A percentile compares a stretch with the other conserved stretches of the same genome.
Conservation (phyloP, 768 basidiomycete genomes). For the Boletus pseudopeckii region DNA sequence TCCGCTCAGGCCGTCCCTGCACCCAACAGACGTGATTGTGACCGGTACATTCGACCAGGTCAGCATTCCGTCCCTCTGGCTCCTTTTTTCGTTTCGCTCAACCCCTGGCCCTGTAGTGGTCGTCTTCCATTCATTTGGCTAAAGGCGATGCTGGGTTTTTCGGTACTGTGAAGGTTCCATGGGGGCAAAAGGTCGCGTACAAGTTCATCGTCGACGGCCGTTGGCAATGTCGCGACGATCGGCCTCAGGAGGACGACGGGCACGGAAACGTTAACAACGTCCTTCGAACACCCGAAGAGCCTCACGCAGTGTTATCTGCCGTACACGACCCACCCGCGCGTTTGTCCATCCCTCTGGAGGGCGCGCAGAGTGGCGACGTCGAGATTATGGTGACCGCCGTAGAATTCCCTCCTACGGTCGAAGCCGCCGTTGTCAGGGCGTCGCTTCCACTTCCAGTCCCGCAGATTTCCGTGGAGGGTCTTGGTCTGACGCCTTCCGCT, state of each 20-base stretch:
- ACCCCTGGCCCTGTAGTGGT: constrained; percentile 45
- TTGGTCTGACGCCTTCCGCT: constrained; percentile 24
- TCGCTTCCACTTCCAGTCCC: constrained; percentile 16
- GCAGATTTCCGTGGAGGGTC: constrained; percentile 15
- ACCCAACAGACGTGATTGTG: constrained; percentile 57
- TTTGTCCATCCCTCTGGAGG: constrained; percentile 15
- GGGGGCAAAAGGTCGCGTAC: constrained; percentile 61
- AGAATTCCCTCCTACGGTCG: constrained; percentile 15
- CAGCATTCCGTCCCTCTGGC: constrained; percentile 22
- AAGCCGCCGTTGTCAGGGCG: constrained; percentile 7
- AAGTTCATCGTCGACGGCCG: constrained; percentile 78
- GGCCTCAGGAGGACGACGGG: constrained; percentile 58
- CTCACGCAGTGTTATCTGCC: constrained; percentile 12
- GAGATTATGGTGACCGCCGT: constrained; percentile 28
- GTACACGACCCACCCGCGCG: constrained; percentile 1
- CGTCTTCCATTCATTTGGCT: constrained; percentile 50
- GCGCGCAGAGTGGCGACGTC: constrained; percentile 4
- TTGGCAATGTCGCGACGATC: constrained; percentile 54
- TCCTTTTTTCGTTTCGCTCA: constrained; percentile 3
- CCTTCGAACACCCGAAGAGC: constrained; percentile 49
- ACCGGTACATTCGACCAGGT: constrained; percentile 82
- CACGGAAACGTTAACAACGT: constrained; percentile 73
- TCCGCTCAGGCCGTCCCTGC: constrained; percentile 52
- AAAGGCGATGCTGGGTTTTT: constrained; percentile 55
- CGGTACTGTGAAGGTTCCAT: constrained; percentile 53